Conservation (phyloP, 371 early-diverging fungal genomes). For the Homolaphlyctis polyrhiza region DNA sequence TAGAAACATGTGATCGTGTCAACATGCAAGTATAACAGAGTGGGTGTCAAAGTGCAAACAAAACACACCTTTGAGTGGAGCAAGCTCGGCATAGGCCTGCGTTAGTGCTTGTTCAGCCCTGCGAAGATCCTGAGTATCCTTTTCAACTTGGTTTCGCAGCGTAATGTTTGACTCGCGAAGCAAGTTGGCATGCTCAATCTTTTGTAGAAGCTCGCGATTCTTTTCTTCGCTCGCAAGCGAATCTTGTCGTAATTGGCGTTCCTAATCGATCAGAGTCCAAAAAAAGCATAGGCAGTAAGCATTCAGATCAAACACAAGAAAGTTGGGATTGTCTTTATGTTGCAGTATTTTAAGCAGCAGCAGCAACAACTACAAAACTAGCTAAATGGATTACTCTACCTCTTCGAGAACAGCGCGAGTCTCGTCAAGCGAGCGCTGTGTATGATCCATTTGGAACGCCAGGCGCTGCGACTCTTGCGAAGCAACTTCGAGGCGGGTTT, state of each 20-base stretch:
- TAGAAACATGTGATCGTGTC: neutral
- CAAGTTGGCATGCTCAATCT: slow-evolving; percentile 56
- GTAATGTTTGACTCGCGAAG: slow-evolving; percentile 67
- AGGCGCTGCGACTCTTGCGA: slow-evolving; percentile 56
- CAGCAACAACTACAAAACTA: no score
- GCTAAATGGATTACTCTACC: no score
- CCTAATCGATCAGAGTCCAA: slow-evolving; percentile 20
- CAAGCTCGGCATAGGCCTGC: slow-evolving; percentile 27
- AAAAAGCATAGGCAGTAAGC: no score
- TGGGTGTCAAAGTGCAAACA: neutral
- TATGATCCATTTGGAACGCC: slow-evolving; percentile 49
- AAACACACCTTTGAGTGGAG: no score
- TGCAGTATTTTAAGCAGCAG: no score
- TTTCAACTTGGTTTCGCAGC: slow-evolving; percentile 53
- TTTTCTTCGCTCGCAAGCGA: slow-evolving; percentile 41
- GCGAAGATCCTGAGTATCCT: slow-evolving; percentile 21
- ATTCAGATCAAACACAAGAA: neutral
- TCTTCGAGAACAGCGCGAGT: slow-evolving; percentile 48
- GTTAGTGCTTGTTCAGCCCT: slow-evolving; percentile 25
- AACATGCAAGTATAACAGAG: neutral
- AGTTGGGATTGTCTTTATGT: no score
- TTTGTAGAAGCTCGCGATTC: slow-evolving; percentile 55
- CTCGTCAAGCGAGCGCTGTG: slow-evolving; percentile 59
- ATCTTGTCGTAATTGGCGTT: slow-evolving; percentile 38
- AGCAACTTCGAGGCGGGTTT: slow-evolving; percentile 58